These are phyloP conservation scores for Penicillium brevicompactum DNA, from an alignment of 2,329 filamentous ascomycete species.

Conservation along the genomic window DNA sequence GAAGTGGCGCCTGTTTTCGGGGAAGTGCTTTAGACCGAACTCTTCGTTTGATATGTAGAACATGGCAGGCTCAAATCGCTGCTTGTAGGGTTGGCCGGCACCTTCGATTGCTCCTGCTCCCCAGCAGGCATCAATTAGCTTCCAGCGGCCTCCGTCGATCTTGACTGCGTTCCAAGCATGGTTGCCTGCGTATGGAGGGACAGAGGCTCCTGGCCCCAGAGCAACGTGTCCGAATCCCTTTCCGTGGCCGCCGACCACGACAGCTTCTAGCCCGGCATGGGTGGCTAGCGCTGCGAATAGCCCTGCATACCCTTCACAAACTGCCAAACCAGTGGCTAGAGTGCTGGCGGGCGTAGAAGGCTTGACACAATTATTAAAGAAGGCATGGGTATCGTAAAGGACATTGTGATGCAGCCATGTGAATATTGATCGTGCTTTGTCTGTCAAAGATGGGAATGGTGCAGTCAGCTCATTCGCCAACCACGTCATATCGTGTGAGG, in stretches of 20 bases:
- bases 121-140: slow-evolving; percentile 90
- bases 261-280: slow-evolving; percentile 75
- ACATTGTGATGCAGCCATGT: slow-evolving; percentile 96
- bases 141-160: slow-evolving; percentile 87
- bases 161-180: slow-evolving; percentile 95
- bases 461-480: slow-evolving; percentile 76
- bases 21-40: slow-evolving; percentile 82
- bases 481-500: slow-evolving; percentile 68
- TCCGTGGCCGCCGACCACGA: slow-evolving; percentile 76
- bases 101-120: slow-evolving; percentile 73
- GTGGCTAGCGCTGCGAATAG: slow-evolving; percentile 78
- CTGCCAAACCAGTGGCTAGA: slow-evolving; percentile 75
- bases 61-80: slow-evolving; percentile 65
- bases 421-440: slow-evolving; percentile 91
- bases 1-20: slow-evolving; percentile 67
- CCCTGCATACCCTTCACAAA: slow-evolving; percentile 88
- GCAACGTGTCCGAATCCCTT: slow-evolving; percentile 78
- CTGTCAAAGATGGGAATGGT: slow-evolving; percentile 78
- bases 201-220: slow-evolving; percentile 63
- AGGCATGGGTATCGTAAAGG: slow-evolving; percentile 75
- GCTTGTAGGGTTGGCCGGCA: slow-evolving; percentile 61
- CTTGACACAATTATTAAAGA: slow-evolving; percentile 72
- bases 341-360: slow-evolving; percentile 71
- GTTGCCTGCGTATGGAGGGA: slow-evolving; percentile 65
- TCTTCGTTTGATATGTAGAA: slow-evolving; percentile 72